A percentile compares a stretch with the other conserved stretches of the same genome.
Conservation (phyloP, 139 green algal genomes). For the Chlorella vulgaris region DNA sequence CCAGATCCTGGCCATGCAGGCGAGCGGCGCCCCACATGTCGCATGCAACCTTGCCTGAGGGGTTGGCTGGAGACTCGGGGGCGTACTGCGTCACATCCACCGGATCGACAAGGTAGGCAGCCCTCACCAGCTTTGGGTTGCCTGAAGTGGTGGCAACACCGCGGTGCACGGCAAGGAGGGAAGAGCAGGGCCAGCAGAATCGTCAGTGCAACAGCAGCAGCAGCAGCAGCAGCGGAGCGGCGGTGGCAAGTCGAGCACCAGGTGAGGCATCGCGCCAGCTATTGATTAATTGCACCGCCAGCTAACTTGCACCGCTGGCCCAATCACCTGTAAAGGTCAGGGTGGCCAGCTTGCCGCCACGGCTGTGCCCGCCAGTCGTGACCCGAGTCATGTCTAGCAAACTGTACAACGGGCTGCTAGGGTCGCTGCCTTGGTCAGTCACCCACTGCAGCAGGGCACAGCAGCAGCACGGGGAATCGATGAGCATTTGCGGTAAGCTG, state of each 20-base stretch:
- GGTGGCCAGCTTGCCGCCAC: conserved; percentile 68
- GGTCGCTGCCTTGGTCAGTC: not conserved
- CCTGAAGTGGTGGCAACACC: not conserved
- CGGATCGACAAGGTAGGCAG: conserved; percentile 68
- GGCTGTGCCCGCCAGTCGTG: conserved; percentile 59
- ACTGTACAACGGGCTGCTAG: conserved; percentile 17
- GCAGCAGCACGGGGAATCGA: not conserved
- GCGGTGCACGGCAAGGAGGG: not conserved
- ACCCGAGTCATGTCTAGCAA: conserved; percentile 27
- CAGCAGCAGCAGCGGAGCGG: not conserved
- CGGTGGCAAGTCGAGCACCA: not conserved
- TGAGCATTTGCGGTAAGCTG: not conserved
- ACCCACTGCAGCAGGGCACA: conserved; percentile 32
- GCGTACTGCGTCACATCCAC: conserved; percentile 54
- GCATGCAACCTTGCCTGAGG: not conserved
- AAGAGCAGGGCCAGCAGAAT: too few relatives aligned
- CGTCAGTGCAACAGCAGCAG: not conserved
- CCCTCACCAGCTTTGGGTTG: conserved; percentile 11
- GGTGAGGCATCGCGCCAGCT: too few relatives aligned
- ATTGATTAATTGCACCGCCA: too few relatives aligned
- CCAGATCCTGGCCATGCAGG: too few relatives aligned
- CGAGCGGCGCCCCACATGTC: too few relatives aligned
- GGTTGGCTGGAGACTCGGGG: conserved; percentile 52
- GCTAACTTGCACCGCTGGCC: too few relatives aligned
- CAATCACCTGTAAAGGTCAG: conserved; percentile 54